Evolutionary conservation across 2,329 filamentous ascomycete genomes (phyloP).

Genomic region (Alternaria triticimaculans): DNA sequence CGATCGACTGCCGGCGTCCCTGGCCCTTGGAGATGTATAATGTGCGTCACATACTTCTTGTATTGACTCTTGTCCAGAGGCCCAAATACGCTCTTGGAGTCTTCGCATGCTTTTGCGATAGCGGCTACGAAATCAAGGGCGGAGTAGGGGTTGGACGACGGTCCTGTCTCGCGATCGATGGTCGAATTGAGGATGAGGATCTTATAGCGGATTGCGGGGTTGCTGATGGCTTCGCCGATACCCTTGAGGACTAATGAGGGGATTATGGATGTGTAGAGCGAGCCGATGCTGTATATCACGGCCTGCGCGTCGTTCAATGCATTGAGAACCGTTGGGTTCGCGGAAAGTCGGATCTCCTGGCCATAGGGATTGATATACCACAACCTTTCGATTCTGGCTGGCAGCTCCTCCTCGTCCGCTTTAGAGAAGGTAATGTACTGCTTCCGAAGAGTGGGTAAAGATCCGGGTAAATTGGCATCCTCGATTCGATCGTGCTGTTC

Average conservation of each 20-base stretch:
- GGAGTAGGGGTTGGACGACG: conserved; percentile 67
- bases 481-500: conserved; percentile 71
- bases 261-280: conserved; percentile 86
- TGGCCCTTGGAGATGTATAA: conserved; percentile 78
- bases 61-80: conserved; percentile 55
- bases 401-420: conserved; percentile 72
- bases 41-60: conserved; percentile 77
- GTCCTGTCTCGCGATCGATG: conserved; percentile 85
- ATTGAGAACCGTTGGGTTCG: conserved; percentile 80
- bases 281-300: conserved; percentile 92
- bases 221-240: conserved; percentile 70
- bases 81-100: conserved; percentile 55
- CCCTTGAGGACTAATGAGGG: conserved; percentile 81
- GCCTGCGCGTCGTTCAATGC: conserved; percentile 69
- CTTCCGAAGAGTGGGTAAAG: conserved; percentile 77
- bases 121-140: conserved; percentile 84
- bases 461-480: conserved; percentile 82
- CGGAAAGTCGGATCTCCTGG: conserved; percentile 87
- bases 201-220: conserved; percentile 67
- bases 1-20: conserved; percentile 74
- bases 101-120: conserved; percentile 69
- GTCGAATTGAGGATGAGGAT: conserved; percentile 86
- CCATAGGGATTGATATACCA: conserved; percentile 99
- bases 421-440: conserved; percentile 87
- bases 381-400: conserved; percentile 77